Conservation (phyloP, 768 basidiomycete genomes). For the Mycena venus region DNA sequence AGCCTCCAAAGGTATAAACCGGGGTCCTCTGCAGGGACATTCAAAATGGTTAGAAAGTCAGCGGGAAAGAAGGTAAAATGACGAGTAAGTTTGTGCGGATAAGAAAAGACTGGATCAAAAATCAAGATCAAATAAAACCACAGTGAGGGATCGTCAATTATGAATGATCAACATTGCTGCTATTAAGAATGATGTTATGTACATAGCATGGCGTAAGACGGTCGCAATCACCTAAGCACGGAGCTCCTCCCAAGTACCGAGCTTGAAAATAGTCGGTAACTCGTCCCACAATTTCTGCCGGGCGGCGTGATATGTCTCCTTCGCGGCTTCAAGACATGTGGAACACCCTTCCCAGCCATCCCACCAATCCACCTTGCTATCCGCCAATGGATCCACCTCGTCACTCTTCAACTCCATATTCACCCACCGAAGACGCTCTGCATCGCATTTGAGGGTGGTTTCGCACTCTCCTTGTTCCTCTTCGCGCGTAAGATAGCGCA, state of each 20-base stretch:
- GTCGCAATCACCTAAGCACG: neutral
- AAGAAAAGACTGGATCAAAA: no score
- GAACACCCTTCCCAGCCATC: neutral
- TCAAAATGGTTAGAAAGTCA: no score
- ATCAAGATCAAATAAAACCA: no score
- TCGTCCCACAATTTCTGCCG: neutral
- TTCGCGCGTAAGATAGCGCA: neutral
- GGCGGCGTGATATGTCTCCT: neutral
- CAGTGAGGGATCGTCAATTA: no score
- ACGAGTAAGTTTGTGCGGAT: no score
- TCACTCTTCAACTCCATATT: neutral
- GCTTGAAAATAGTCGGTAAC: neutral
- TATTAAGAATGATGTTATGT: no score
- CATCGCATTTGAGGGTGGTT: neutral
- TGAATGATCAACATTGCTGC: no score
- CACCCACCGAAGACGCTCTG: neutral
- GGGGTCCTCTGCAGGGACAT: no score
- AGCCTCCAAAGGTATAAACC: no score
- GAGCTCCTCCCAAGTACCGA: neutral
- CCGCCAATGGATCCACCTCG: neutral
- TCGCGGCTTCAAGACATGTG: neutral
- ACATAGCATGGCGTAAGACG: no score
- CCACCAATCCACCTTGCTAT: neutral
- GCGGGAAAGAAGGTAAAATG: no score
- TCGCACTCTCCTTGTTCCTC: neutral